Evolutionary conservation across 345 rosid genomes (phyloP).

Genomic region (Psidium guajava): DNA sequence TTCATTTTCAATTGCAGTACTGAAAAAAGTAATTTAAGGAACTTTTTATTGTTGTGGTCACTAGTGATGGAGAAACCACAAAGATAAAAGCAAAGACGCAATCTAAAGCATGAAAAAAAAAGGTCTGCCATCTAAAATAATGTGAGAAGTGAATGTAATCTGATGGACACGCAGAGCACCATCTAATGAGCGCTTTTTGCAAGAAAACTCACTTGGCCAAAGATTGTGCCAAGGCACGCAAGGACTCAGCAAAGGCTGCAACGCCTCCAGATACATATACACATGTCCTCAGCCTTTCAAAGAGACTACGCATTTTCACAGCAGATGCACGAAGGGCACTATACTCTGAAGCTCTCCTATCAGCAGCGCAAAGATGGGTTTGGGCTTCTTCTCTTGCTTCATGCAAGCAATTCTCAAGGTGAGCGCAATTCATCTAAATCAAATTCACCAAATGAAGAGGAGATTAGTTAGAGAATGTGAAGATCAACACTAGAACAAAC

Average conservation of each 20-base stretch:
- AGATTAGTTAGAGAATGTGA: not conserved
- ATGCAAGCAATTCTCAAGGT: conserved; percentile 93
- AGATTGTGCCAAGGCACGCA: conserved; percentile 76
- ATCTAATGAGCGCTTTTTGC: not conserved
- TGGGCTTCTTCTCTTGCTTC: conserved; percentile 99
- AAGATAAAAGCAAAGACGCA: not conserved
- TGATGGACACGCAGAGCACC: not conserved
- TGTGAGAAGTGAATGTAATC: not conserved
- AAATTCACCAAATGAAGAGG: not conserved
- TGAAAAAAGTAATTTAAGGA: conserved; percentile 14
- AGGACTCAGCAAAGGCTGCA: conserved; percentile 66
- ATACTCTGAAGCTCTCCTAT: conserved; percentile 80
- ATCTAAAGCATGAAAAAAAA: not conserved
- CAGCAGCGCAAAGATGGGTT: conserved; percentile 92
- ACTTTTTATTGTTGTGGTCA: not conserved
- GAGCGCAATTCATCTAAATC: conserved; percentile 92
- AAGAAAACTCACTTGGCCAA: conserved; percentile 62
- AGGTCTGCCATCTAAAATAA: not conserved
- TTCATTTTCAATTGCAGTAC: conserved; percentile 58
- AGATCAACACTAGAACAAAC: not conserved
- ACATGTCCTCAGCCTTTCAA: conserved; percentile 69
- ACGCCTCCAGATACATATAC: conserved; percentile 55
- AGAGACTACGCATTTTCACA: conserved; percentile 72
- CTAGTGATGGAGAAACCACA: not conserved
- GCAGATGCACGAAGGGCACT: conserved; percentile 73